phyloP scores from a whole-genome alignment of 2,329 filamentous ascomycete species.

The Sclerotinia minor region DNA sequence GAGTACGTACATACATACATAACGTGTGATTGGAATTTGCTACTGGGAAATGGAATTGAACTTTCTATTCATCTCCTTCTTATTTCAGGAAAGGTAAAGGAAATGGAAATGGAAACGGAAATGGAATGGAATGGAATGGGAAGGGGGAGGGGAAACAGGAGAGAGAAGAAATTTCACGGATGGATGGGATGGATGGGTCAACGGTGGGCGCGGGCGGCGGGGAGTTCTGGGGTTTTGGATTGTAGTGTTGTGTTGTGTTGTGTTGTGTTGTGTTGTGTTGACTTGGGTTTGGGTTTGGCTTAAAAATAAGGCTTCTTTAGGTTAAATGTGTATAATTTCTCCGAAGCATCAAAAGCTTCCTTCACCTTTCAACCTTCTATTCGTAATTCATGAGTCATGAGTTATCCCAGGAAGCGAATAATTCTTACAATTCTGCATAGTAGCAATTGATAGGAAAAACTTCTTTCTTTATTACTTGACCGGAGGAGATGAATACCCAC shows the following conservation, averaged over 20 bases:
- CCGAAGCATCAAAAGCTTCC: background rate
- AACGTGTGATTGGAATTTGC: background rate
- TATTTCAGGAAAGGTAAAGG: background rate
- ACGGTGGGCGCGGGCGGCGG: background rate
- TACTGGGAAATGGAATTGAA: background rate
- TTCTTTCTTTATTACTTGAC: background rate
- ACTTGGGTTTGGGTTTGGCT: background rate
- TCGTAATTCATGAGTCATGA: background rate
- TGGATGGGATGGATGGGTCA: background rate
- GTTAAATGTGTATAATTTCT: background rate
- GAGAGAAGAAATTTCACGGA: background rate
- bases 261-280: too few relatives aligned
- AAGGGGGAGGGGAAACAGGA: background rate
- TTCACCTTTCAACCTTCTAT: slow-evolving; percentile 1
- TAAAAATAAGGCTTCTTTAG: background rate
- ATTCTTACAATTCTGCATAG: slow-evolving; percentile 6
- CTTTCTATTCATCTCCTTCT: too few relatives aligned
- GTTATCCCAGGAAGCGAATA: too few relatives aligned
- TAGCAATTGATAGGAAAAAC: background rate
- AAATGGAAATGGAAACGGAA: background rate
- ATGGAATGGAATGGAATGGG: background rate
- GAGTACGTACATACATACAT: slow-evolving; percentile 19
- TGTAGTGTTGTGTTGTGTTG: too few relatives aligned
- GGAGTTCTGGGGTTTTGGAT: slow-evolving; percentile 10
- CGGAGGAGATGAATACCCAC: background rate